Evolutionary conservation across 2,329 filamentous ascomycete species (phyloP), one percentile per base, ranked within the genome.

Genomic region (Colletotrichum theobromicola): DNA sequence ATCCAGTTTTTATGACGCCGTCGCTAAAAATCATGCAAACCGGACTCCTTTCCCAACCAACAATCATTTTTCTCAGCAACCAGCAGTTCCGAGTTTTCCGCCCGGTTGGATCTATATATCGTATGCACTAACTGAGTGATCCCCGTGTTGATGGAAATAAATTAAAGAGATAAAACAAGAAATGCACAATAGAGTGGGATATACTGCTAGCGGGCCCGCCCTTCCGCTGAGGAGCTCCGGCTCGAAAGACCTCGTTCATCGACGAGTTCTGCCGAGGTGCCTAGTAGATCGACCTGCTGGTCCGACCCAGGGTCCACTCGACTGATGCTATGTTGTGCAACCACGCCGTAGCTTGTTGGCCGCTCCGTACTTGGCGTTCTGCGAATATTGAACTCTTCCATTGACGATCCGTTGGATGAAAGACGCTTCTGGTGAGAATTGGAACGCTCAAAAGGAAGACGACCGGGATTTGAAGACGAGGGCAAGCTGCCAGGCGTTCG

Each of bases 311-410:
- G 88, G 67, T 92, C 90, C 24, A 92, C 84, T 32, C 87, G 86
- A 78, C 83, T 90, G 73, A 92, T 88, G 72, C 84, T 90, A 70
- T 91, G 90, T 37, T 91, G 89, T 72, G 88, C 85, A 26, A 93
- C 91, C 69, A 86, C 86, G 24, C 91, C 91, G 68, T 89, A 88
- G 70, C 86, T 91, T 2, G 89, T 87, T 9, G 89, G 87, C 37
- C 87, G 84, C 62, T 90, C 88, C 26, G 87, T 86, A 21, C 79
- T 82, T 46, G 80, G 78, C 42, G 62, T 76, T 63, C 79, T 81
- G 60, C 77, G 81, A 76, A 84, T 82, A 65, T 87, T 86, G 67
- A 86, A 83, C 21, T 88, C 87, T 26, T 88, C 87, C 50, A 86
- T 81, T 1, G 90, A 91, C 0, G 89, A 90, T 21, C 70, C 83